Evolutionary conservation across 345 rosid species (phyloP).

Genomic region (Eucalyptus shirleyi): DNA sequence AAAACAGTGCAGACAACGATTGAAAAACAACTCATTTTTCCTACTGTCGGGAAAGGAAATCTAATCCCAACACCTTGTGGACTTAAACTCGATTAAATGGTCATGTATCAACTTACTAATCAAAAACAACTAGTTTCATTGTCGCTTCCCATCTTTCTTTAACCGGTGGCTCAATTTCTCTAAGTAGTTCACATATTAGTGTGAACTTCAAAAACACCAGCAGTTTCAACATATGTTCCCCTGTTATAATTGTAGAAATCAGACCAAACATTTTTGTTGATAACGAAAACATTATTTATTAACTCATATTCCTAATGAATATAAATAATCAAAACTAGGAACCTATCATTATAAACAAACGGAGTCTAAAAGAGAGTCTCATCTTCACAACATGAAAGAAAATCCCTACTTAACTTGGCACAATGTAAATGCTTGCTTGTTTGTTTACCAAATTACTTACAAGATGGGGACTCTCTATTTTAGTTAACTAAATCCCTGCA

Average conservation of each 20-base stretch:
- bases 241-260: background rate
- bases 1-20: background rate
- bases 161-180: background rate
- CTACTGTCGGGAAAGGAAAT: background rate
- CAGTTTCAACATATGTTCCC: background rate
- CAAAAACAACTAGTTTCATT: background rate
- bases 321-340: background rate
- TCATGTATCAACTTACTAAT: background rate
- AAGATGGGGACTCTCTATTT: background rate
- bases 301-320: background rate
- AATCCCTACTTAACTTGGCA: background rate
- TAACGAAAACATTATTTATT: background rate
- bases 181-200: background rate
- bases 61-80: background rate
- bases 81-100: background rate
- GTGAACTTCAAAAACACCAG: background rate
- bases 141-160: background rate
- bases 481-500: background rate
- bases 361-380: background rate
- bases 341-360: background rate
- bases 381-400: background rate
- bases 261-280: background rate
- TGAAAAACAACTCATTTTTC: background rate
- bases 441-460: background rate
- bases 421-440: background rate